These are phyloP conservation scores for Platanthera zijinensis DNA, from an alignment of 106 monocot genomes.

Conservation along the genomic window DNA sequence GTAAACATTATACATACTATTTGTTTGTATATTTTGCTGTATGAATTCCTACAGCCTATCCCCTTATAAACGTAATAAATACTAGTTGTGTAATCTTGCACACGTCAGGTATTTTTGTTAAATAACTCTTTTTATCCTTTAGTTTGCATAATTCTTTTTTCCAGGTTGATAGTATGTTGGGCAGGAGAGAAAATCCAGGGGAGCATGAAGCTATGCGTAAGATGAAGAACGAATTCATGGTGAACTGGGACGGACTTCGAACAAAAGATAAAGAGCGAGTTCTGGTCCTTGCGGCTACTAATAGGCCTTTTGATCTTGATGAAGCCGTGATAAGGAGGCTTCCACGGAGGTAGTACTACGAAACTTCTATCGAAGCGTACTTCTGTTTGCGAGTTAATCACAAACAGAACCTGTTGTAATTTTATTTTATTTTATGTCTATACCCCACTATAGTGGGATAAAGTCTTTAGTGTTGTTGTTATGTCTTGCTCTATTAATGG, in stretches of 20 bases:
- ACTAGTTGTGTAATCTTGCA: no score
- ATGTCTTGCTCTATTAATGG: no score
- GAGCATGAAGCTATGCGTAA: slow-evolving; percentile 85
- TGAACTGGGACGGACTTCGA: slow-evolving; percentile 80
- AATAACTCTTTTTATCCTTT: no score
- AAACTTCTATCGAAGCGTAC: neutral
- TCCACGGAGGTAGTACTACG: slow-evolving; percentile 35
- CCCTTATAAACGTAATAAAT: no score
- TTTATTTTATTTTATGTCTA: no score
- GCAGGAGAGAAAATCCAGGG: slow-evolving; percentile 70
- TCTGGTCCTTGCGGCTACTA: slow-evolving; percentile 67
- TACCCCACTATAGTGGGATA: no score
- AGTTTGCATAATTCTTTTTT: slow-evolving; percentile 5
- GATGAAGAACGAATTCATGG: slow-evolving; percentile 88
- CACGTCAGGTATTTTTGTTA: no score
- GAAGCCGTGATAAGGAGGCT: slow-evolving; percentile 83
- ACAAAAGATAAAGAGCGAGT: slow-evolving; percentile 82
- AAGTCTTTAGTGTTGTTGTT: no score
- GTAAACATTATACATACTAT: neutral
- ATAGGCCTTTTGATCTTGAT: slow-evolving; percentile 82
- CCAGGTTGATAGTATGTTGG: slow-evolving; percentile 77
- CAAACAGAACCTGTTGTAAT: no score
- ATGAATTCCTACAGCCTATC: no score
- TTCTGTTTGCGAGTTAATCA: neutral
- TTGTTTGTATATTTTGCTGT: no score